A percentile compares a stretch with the other conserved stretches of the same genome.
Conservation (phyloP, 2,329 filamentous ascomycete species). For the Colletotrichum horii region DNA sequence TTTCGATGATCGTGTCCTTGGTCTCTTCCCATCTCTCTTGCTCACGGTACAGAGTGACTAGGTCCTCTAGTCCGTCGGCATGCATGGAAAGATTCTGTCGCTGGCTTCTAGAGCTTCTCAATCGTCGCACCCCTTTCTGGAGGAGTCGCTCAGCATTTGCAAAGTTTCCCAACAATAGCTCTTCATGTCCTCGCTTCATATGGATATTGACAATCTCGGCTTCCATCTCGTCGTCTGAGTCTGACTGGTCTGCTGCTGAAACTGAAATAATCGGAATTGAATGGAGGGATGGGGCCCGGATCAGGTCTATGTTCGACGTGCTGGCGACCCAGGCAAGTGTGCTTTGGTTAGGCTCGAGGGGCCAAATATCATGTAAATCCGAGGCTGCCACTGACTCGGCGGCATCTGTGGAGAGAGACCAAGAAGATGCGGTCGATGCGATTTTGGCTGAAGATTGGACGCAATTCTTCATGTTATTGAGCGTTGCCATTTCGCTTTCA, state of each 20-base stretch:
- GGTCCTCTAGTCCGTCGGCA: not conserved
- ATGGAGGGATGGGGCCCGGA: rapidly evolving
- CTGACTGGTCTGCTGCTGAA: not conserved
- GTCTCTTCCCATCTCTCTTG: not conserved
- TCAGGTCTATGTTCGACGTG: not conserved
- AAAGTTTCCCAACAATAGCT: not conserved
- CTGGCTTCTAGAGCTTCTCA: not conserved
- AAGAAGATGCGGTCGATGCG: not conserved
- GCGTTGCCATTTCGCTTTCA: not conserved
- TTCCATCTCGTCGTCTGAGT: not conserved
- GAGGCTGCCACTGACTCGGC: not conserved
- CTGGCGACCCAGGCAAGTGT: not conserved
- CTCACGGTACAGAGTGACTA: not conserved
- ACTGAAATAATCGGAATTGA: not conserved
- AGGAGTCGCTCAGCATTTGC: not conserved
- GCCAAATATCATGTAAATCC: not conserved
- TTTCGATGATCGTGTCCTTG: not conserved
- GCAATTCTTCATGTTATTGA: not conserved
- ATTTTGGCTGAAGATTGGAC: not conserved
- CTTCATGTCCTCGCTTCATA: not conserved
- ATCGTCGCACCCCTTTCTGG: not conserved
- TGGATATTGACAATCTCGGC: not conserved
- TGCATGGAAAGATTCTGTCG: not conserved
- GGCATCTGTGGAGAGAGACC: not conserved
- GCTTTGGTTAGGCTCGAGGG: no score